Conservation (phyloP, 192 early-diverging fungal species). For the Funneliformis geosporum region DNA sequence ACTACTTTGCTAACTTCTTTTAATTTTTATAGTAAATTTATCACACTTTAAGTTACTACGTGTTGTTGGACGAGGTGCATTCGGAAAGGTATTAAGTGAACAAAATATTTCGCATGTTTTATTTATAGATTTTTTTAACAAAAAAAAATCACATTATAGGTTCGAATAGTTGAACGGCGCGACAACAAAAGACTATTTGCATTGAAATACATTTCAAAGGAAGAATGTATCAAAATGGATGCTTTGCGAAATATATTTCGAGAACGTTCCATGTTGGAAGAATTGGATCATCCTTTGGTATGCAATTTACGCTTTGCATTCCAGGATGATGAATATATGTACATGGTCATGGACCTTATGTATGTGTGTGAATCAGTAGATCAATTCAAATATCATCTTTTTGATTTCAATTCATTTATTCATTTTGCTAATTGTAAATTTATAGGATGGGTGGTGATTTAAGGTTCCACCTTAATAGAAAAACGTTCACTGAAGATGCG, state of each 20-base stretch:
- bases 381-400: background rate
- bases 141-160: conserved; percentile 45
- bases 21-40: conserved; percentile 60
- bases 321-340: conserved; percentile 86
- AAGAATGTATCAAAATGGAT: conserved; percentile 81
- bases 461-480: conserved; percentile 74
- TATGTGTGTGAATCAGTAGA: conserved; percentile 39
- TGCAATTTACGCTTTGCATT: conserved; percentile 86
- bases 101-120: background rate
- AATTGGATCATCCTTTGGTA: conserved; percentile 68
- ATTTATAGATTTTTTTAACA: background rate
- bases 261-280: conserved; percentile 76
- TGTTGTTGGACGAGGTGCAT: conserved; percentile 83
- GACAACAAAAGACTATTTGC: conserved; percentile 72
- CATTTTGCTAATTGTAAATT: background rate
- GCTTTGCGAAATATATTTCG: conserved; percentile 82
- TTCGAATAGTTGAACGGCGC: conserved; percentile 78
- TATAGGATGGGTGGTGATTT: conserved; percentile 81
- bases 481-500: conserved; percentile 72
- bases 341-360: conserved; percentile 90
- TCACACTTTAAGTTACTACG: conserved; percentile 77
- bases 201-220: conserved; percentile 87
- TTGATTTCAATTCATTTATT: conserved; percentile 4
- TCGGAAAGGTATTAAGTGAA: conserved; percentile 71
- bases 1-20: background rate